These are phyloP conservation scores for Tetrastigma voinierianum DNA, from an alignment of 164 flowering plant genomes.

Conservation along the genomic window DNA sequence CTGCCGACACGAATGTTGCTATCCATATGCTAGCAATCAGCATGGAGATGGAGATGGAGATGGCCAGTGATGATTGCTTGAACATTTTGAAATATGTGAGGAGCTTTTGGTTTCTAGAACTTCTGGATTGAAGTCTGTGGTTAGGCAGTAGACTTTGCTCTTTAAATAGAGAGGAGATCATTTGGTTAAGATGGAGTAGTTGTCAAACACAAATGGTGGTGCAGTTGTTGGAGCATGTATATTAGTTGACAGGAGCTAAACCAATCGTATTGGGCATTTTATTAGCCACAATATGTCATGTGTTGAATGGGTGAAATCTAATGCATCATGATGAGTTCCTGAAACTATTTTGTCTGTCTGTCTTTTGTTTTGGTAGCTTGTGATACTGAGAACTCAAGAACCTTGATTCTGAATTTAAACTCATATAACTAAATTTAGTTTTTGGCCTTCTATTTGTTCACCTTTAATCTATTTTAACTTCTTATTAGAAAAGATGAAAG, in stretches of 20 bases:
- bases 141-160: background rate
- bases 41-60: conserved; percentile 19
- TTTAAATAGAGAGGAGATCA: conserved; percentile 5
- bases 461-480: too few relatives aligned
- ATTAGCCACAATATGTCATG: background rate
- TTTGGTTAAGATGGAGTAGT: conserved; percentile 13
- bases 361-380: too few relatives aligned
- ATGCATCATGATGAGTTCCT: background rate
- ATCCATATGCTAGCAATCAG: conserved; percentile 21
- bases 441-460: too few relatives aligned
- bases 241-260: background rate
- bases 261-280: background rate
- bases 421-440: too few relatives aligned
- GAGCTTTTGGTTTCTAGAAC: background rate
- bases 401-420: too few relatives aligned
- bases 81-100: conserved; percentile 21
- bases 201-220: conserved; percentile 8
- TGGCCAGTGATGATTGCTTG: conserved; percentile 19
- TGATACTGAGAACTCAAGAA: too few relatives aligned
- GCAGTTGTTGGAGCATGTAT: conserved; percentile 19
- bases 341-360: background rate
- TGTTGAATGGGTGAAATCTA: background rate
- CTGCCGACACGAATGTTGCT: conserved; percentile 16
- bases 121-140: conserved; percentile 4
- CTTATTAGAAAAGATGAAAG: too few relatives aligned